Evolutionary conservation across 257 asterid genomes (phyloP), one percentile per base, ranked within the genome.

Genomic region (Capsicum chinense): DNA sequence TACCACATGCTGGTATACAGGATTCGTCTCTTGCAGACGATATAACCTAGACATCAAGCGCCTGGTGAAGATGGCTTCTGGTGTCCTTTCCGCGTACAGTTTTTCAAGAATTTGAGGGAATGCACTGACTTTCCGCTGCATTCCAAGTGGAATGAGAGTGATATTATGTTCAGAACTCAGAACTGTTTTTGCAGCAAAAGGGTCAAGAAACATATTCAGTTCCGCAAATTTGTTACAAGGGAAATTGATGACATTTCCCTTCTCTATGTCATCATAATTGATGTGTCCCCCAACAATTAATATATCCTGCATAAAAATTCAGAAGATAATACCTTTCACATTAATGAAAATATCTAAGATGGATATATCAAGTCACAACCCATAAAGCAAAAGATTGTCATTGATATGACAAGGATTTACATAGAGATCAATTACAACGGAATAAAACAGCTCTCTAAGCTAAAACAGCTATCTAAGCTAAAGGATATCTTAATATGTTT

Each of bases 141-240:
- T 66, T 37, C 81, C 82, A 21, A 95, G 93, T 14, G 98, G 99
- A 86, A 95, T 85, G 37, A 95, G 88, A 2, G 97, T 94, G 86
- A 94, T 90, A 33, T 87, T 89, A 26, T 84, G 89, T 56, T 85
- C 86, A 13, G 97, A 92, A 5, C 74, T 67, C 33, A 95, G 79
- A 80, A 94, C 97, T 67, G 70, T 84, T 71, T 91, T 88, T 86
- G 98, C 98, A 42, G 95, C 97, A 80, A 90, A 84, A 69, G 98
- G 98, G 76, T 95, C 98, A 69, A 95, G 95, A 90, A 91, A 95
- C 94, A 94, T 90, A 62, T 94, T 95, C 74, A 93, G 87, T 74
- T 94, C 99, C 8, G 97, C 94, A 67, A 88, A 87, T 83, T 86
- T 80, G 52, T 93, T 93, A 71, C 91, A 87, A 68, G 94, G 93